Conservation (phyloP, 2,329 filamentous ascomycete species). For the Cladophialophora yegresii region DNA sequence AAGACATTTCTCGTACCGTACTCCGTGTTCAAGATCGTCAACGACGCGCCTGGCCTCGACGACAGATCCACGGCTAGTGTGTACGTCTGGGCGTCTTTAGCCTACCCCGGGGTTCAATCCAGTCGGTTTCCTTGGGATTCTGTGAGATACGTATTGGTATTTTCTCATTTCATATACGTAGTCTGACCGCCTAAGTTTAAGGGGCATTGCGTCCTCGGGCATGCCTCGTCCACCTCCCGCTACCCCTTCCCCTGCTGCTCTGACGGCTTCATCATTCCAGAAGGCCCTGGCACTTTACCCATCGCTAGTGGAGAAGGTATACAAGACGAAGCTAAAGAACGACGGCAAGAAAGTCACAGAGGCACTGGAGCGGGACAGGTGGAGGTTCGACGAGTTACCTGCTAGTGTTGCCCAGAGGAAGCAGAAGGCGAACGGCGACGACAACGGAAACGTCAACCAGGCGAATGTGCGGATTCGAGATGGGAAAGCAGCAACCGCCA, state of each 20-base stretch:
- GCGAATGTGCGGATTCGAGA: background rate
- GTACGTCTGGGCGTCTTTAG: too few species aligned
- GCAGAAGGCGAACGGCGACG: too few species aligned
- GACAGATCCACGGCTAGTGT: background rate
- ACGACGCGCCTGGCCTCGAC: background rate
- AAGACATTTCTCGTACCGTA: background rate
- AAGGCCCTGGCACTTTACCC: constrained; percentile 31
- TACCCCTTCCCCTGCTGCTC: background rate
- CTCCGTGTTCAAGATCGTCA: background rate
- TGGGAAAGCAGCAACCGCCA: background rate
- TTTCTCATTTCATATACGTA: too few species aligned
- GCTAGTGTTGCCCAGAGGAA: constrained; percentile 30
- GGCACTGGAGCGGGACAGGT: constrained; percentile 43
- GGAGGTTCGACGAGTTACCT: constrained; percentile 45
- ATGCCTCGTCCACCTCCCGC: background rate
- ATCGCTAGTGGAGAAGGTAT: constrained; percentile 32
- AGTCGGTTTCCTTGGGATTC: too few species aligned
- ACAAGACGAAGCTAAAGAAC: constrained; percentile 31
- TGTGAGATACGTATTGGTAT: too few species aligned
- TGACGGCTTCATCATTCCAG: constrained; percentile 4
- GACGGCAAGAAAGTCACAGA: constrained; percentile 36
- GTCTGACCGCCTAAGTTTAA: too few species aligned
- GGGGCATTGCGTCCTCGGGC: background rate
- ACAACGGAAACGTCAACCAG: constrained; percentile 13
- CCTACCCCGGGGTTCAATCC: background rate